Base-by-base conservation (phyloP, 1,284 basidiomycete genomes). In the Ceratobasidium sp. region DNA sequence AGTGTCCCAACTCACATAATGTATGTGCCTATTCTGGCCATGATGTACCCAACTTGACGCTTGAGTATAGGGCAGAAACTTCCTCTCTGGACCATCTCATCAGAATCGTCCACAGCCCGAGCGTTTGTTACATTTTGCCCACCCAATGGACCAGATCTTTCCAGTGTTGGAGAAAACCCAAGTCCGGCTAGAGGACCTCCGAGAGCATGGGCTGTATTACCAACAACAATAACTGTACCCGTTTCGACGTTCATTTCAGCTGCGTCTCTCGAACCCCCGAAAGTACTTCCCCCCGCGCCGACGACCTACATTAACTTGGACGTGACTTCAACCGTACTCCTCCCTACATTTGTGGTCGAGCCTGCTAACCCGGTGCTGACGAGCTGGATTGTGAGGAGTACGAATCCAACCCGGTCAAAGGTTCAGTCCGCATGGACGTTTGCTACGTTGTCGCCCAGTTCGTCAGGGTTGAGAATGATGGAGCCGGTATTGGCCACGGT, bases 111-210 rank as follows among this genome's bases (percentile, higher is more conserved):
- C 32, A 40, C 38, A 52, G 29, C 58, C 13, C 38, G 42, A 3
- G 22, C 22, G 20, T 40, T 49, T 31, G 35, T 64, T 32, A 52
- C 32, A 17, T 64, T 64, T 52, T 64, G 58, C 35, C 58, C 58
- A 20, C 34, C 43, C n/a, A 43, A 64, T 25, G 58, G 58, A 1
- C 58, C 58, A 7, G 29, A 29, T 1, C 10, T 22, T 12, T 49
- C 58, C 1, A 31, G 27, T 17, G 25, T 60, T 2, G 27, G 17
- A 20, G 31, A 10, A 32, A 64, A 64, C 22, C 58, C 58, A 12
- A 20, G 50, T 13, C 58, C 58, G 20, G 27, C 43, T 25, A 3
- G 8, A 2, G n/a, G 12, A n/a, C 3, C 12, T 25, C 43, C 43
- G 27, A 15, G 7, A 7, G 13, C 15, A 52, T 17, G 38, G 3